phyloP scores from a whole-genome alignment of 2,329 filamentous ascomycete species.

The Colletotrichum sidae region DNA sequence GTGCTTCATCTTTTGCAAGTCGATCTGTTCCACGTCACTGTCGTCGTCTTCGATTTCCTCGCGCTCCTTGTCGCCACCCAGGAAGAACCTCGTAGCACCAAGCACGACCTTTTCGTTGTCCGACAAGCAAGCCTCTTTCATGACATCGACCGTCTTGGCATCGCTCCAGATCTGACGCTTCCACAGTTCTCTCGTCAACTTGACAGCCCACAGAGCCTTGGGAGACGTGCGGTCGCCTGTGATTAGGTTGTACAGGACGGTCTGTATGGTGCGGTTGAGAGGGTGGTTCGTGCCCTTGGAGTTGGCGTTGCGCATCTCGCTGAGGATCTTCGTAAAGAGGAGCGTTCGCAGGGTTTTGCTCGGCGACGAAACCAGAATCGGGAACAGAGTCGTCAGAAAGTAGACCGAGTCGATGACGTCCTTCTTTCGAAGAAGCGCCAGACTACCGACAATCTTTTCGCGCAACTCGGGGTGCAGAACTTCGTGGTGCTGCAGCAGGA shows the following conservation, averaged over 20 bases:
- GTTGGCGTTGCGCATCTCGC: slow-evolving; percentile 89
- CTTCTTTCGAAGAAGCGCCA: slow-evolving; percentile 90
- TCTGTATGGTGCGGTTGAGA: slow-evolving; percentile 93
- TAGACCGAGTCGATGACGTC: slow-evolving; percentile 88
- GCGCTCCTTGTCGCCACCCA: slow-evolving; percentile 94
- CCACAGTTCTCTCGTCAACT: slow-evolving; percentile 95
- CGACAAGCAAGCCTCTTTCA: slow-evolving; percentile 91
- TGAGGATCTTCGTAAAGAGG: slow-evolving; percentile 89
- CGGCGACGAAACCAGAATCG: slow-evolving; percentile 89
- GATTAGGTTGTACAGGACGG: slow-evolving; percentile 90
- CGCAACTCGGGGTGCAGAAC: slow-evolving; percentile 85
- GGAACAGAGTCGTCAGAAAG: slow-evolving; percentile 92
- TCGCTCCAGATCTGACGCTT: slow-evolving; percentile 97
- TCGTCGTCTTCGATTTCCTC: slow-evolving; percentile 93
- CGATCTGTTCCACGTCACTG: slow-evolving; percentile 82
- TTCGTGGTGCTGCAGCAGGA: slow-evolving; percentile 85
- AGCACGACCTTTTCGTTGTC: slow-evolving; percentile 94
- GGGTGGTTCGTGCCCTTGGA: slow-evolving; percentile 89
- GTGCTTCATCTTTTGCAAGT: slow-evolving; percentile 86
- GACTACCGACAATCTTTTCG: slow-evolving; percentile 92
- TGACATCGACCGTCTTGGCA: slow-evolving; percentile 93
- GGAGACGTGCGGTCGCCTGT: slow-evolving; percentile 86
- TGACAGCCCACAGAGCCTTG: slow-evolving; percentile 95
- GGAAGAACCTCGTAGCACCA: slow-evolving; percentile 91
- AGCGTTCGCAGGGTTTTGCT: slow-evolving; percentile 89